phyloP scores from a whole-genome alignment of 257 asterid species.

The Buddleja alternifolia region DNA sequence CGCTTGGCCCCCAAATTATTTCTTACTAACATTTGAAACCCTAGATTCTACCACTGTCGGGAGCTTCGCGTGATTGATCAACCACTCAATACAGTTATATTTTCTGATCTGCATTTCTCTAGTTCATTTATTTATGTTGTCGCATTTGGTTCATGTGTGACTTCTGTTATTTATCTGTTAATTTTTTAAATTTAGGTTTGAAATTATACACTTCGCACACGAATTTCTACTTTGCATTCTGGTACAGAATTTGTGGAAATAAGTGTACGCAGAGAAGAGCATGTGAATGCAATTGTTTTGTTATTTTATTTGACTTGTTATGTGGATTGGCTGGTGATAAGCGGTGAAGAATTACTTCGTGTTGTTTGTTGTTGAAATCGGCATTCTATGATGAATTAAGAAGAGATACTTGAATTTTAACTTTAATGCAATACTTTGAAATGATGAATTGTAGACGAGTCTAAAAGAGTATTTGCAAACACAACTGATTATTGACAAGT shows the following conservation, averaged over 20 bases:
- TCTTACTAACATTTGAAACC: too few relatives aligned
- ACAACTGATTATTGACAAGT: too few relatives aligned
- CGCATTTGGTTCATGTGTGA: background rate
- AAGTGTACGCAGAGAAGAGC: background rate
- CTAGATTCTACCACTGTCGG: too few relatives aligned
- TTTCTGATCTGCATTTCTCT: background rate
- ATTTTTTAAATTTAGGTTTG: background rate
- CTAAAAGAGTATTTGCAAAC: too few relatives aligned
- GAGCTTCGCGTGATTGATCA: background rate
- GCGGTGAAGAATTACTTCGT: background rate
- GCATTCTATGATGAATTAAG: background rate
- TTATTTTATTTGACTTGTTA: background rate
- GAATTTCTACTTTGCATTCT: background rate
- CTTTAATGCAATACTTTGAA: slow-evolving; percentile 4
- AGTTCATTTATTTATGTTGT: background rate
- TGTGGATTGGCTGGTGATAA: background rate
- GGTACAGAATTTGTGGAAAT: background rate
- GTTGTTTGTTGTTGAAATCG: background rate
- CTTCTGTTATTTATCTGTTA: background rate
- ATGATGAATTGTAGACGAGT: too few relatives aligned
- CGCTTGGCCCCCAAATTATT: too few relatives aligned
- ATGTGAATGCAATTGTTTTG: background rate
- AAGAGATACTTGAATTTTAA: background rate
- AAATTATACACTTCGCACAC: background rate
- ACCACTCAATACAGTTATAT: background rate